Evolutionary conservation across 768 basidiomycete species (phyloP).

Genomic region (Mycena galericulata): DNA sequence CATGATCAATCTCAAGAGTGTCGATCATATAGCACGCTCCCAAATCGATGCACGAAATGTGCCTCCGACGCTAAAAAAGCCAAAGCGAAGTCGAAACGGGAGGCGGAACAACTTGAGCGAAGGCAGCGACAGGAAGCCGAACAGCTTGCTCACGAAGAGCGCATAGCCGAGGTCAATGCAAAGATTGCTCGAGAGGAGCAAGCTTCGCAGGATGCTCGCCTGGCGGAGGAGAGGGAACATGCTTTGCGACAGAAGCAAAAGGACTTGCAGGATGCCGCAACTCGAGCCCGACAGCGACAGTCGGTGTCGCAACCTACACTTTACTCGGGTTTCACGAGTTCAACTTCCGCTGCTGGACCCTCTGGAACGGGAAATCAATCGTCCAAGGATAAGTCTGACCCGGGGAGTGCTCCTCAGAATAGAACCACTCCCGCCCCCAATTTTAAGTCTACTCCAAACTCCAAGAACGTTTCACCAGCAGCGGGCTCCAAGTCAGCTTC

Average conservation of each 20-base stretch:
- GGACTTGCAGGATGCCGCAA: slow-evolving; percentile 54
- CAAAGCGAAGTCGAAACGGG: slow-evolving; percentile 45
- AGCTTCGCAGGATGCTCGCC: slow-evolving; percentile 48
- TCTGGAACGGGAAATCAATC: background rate
- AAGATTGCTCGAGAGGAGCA: slow-evolving; percentile 45
- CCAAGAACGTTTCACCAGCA: background rate
- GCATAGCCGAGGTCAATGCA: slow-evolving; percentile 52
- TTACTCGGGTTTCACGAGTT: background rate
- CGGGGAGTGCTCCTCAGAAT: background rate
- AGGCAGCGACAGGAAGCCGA: slow-evolving; percentile 46
- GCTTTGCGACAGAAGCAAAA: slow-evolving; percentile 54
- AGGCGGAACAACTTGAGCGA: slow-evolving; percentile 48
- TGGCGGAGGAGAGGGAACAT: slow-evolving; percentile 48
- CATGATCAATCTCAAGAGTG: slow-evolving; percentile 60
- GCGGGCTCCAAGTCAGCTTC: background rate
- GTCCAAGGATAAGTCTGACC: background rate
- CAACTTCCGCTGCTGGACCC: background rate
- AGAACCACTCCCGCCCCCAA: too few species aligned
- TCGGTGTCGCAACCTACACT: background rate
- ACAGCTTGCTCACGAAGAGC: slow-evolving; percentile 46
- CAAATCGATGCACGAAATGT: slow-evolving; percentile 46
- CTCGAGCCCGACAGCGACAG: background rate
- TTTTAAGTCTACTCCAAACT: background rate
- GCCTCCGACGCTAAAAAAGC: slow-evolving; percentile 49
- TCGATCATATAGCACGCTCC: slow-evolving; percentile 16